phyloP scores from a whole-genome alignment of 306 rosid species.

The Cyclanthera cordifolia region DNA sequence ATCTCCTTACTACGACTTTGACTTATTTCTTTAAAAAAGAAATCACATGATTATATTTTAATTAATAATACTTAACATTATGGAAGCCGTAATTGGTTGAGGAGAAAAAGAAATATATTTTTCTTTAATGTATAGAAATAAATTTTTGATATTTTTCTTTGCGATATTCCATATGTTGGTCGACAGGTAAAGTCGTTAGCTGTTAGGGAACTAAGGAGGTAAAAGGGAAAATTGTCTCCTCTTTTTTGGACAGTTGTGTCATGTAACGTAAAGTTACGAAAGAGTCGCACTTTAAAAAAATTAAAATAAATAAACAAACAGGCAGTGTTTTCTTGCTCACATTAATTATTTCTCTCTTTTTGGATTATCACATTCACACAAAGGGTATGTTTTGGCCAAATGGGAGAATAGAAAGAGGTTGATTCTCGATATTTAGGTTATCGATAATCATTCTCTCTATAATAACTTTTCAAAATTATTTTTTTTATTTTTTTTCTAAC shows the following conservation, averaged over 20 bases:
- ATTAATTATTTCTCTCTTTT: neutral
- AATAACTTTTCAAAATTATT: no score
- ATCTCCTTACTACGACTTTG: conserved; percentile 14
- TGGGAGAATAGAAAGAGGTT: no score
- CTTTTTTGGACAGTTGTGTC: conserved; percentile 28
- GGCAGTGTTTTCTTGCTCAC: neutral
- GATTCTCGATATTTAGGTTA: no score
- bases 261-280: conserved; percentile 7
- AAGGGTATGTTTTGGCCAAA: no score
- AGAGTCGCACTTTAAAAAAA: no score
- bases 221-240: conserved; percentile 25
- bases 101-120: no score
- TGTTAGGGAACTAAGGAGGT: conserved; percentile 26
- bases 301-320: neutral
- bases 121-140: no score
- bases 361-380: no score
- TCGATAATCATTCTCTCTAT: no score
- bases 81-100: neutral
- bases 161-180: conserved; percentile 19
- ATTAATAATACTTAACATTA: neutral
- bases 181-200: conserved; percentile 58
- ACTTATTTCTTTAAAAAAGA: no score
- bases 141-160: neutral
- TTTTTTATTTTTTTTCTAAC: no score
- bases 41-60: no score